Conservation (phyloP, 495 filamentous ascomycete species). For the Thermothielavioides terrestris region DNA sequence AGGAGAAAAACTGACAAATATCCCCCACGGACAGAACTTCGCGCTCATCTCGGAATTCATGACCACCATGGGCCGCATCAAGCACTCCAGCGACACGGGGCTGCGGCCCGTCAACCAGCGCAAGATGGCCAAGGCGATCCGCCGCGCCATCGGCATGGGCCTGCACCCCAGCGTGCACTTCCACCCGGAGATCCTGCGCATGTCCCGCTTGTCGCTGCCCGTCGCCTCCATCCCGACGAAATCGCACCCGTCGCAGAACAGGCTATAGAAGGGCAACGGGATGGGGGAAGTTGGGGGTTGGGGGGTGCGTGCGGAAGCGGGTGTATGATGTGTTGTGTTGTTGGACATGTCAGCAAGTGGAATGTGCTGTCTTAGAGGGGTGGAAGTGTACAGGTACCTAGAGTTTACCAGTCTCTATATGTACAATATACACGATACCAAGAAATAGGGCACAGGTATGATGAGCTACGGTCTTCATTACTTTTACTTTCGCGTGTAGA, state of each 20-base stretch:
- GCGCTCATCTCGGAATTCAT: slow-evolving; percentile 85
- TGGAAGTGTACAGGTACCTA: too few species aligned
- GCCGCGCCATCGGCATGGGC: slow-evolving; percentile 78
- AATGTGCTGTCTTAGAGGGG: too few species aligned
- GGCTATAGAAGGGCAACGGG: not conserved
- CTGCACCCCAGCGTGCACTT: slow-evolving; percentile 86
- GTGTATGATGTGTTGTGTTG: not conserved
- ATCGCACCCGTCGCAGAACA: not conserved
- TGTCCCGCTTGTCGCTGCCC: not conserved
- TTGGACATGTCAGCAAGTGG: not conserved
- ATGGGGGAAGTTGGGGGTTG: not conserved
- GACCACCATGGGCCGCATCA: slow-evolving; percentile 77
- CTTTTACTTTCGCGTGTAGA: too few species aligned
- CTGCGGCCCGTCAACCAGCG: slow-evolving; percentile 84
- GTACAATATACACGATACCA: not conserved
- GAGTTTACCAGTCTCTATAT: not conserved
- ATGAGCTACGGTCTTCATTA: not conserved
- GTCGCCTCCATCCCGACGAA: not conserved
- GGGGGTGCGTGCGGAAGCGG: not conserved
- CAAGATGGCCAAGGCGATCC: slow-evolving; percentile 82
- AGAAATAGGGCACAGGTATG: not conserved
- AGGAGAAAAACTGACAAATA: too few species aligned
- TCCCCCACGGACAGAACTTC: too few species aligned
- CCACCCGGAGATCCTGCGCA: slow-evolving; percentile 75
- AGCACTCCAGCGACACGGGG: slow-evolving; percentile 61